Conservation (phyloP, 345 rosid species). For the Garcia nutans region DNA sequence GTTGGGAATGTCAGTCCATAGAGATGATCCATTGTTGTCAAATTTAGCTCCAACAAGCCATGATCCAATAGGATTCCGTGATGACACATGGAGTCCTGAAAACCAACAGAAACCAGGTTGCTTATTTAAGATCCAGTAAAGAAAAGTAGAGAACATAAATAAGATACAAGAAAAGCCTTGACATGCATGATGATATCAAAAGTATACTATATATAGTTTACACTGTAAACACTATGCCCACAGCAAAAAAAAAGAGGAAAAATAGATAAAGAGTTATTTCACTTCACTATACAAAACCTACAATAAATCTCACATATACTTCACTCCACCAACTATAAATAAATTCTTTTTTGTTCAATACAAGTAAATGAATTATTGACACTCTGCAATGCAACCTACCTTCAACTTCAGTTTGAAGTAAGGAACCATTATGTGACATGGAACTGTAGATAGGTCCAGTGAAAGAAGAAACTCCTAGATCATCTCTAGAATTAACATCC, state of each 20-base stretch:
- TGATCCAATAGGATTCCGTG: conserved; percentile 25
- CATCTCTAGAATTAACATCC: conserved; percentile 39
- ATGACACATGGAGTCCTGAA: conserved; percentile 36
- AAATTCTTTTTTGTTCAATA: neutral
- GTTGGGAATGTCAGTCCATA: conserved; percentile 32
- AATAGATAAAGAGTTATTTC: no score
- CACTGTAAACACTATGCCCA: neutral
- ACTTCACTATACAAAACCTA: no score
- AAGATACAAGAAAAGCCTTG: neutral
- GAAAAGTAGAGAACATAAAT: neutral
- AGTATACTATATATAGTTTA: neutral
- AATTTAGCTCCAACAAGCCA: conserved; percentile 33
- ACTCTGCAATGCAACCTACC: conserved; percentile 27
- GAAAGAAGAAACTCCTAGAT: conserved; percentile 23
- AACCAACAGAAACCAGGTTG: conserved; percentile 11
- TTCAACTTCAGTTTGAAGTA: conserved; percentile 28
- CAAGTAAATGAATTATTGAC: conserved; percentile 6
- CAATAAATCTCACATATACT: neutral
- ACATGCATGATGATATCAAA: neutral
- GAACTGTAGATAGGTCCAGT: conserved; percentile 18
- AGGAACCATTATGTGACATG: conserved; percentile 27
- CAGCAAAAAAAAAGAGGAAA: neutral
- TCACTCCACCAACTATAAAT: neutral
- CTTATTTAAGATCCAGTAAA: neutral
- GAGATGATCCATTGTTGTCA: conserved; percentile 25